Evolutionary conservation across 345 rosid species (phyloP), one percentile per base, ranked within the genome.

Genomic region (Citrus unshiu): DNA sequence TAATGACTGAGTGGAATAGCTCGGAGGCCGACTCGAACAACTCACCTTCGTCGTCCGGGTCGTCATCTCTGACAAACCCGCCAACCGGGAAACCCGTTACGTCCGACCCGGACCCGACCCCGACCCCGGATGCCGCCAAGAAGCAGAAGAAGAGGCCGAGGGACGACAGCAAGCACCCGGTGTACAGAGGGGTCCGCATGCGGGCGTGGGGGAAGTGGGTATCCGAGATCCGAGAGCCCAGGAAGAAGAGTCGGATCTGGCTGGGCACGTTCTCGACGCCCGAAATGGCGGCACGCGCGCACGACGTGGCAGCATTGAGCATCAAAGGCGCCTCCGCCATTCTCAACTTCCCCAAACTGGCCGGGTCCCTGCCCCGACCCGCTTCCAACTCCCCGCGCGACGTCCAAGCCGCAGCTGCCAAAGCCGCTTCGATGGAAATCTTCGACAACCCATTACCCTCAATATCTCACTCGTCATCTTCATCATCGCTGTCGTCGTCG

Each of bases 121-220:
- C 56, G 30, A 73, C 58, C 80, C 72, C 56, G 30, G 68, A 65
- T 19, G 40, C 10, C 14, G n/a, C 5, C 3, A 65, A 76, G 18
- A 72, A 14, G 24, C n/a, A 68, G 57, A 68, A 49, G 66, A 68
- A 67, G 64, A 35, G 82, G 68, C 40, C 76, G 1, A 25, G 68
- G 10, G 57, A 40, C 18, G 60, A 25, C 75, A 83, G 85, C 77
- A 87, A 87, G 81, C 91, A 88, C 59, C 94, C 92, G 10, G 85
- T 84, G 39, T 95, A 90, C 80, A 79, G 97, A 39, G 98, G 98
- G 21, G 98, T 95, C 46, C 85, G 98, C 79, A 93, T 92, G 97
- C 85, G 98, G 56, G 66, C 97, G 2, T 95, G 98, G 98, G 98
- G 98, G 5, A 95, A 95, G 78, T 95, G 98, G 98, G 98, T 95